Percentiles rank a stretch among this genome's conserved stretches.
Conservation (phyloP, 257 asterid genomes). For the Solanum virginianum region DNA sequence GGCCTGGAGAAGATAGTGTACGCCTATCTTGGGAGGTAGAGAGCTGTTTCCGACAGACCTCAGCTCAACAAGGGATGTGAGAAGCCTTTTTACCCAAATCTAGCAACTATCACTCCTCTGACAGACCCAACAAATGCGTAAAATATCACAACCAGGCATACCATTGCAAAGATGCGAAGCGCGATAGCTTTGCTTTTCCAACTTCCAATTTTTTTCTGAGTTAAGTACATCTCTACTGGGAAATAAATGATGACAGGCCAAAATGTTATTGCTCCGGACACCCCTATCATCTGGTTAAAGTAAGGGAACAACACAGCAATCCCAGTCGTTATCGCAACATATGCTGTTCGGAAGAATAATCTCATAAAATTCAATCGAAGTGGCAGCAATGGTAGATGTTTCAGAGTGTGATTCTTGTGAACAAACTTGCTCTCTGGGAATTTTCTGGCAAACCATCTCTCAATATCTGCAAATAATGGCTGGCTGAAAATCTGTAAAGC, state of each 20-base stretch:
- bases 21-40: neutral
- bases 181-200: slow-evolving; percentile 29
- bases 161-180: slow-evolving; percentile 29
- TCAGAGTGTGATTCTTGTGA: slow-evolving; percentile 14
- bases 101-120: slow-evolving; percentile 40
- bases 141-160: slow-evolving; percentile 31
- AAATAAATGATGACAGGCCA: slow-evolving; percentile 75
- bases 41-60: neutral
- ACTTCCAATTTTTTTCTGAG: slow-evolving; percentile 30
- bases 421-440: slow-evolving; percentile 30
- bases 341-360: slow-evolving; percentile 40
- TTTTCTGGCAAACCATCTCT: slow-evolving; percentile 26
- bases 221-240: slow-evolving; percentile 77
- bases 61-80: neutral
- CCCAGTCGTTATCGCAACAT: slow-evolving; percentile 46
- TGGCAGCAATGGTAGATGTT: slow-evolving; percentile 17
- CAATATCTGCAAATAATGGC: slow-evolving; percentile 51
- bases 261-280: slow-evolving; percentile 62
- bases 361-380: slow-evolving; percentile 30
- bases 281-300: slow-evolving; percentile 64
- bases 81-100: slow-evolving; percentile 12
- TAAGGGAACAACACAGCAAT: slow-evolving; percentile 53
- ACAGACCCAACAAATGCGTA: slow-evolving; percentile 76
- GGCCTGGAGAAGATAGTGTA: neutral
- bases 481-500: slow-evolving; percentile 50